These are phyloP conservation scores for Curvularia sp. DNA, from an alignment of 2,329 filamentous ascomycete genomes.

Conservation along the genomic window DNA sequence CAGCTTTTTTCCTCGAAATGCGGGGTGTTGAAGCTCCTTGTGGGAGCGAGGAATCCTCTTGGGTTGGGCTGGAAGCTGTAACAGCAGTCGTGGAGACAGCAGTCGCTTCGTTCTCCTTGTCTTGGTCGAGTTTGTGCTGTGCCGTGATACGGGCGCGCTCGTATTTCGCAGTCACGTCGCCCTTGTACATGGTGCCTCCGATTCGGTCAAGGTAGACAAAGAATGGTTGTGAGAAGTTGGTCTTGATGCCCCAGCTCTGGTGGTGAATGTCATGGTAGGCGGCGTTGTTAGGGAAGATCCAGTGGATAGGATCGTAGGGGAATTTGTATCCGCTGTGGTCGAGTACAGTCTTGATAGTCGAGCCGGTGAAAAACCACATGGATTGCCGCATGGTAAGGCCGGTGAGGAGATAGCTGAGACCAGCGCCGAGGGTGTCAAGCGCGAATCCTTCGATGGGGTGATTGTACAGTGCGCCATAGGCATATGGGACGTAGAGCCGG, in stretches of 20 bases:
- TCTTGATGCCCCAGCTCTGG: constrained; percentile 99
- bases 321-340: constrained; percentile 98
- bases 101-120: constrained; percentile 47
- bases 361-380: constrained; percentile 87
- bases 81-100: constrained; percentile 23
- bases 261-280: constrained; percentile 98
- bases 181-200: constrained; percentile 82
- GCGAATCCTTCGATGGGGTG: constrained; percentile 94
- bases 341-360: constrained; percentile 94
- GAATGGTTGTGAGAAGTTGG: constrained; percentile 88
- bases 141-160: constrained; percentile 63
- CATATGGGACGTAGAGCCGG: constrained; percentile 95
- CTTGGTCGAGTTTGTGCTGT: constrained; percentile 63
- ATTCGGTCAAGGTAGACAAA: constrained; percentile 94
- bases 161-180: constrained; percentile 66
- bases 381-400: constrained; percentile 85
- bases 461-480: constrained; percentile 96
- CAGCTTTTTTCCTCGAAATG: constrained; percentile 53
- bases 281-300: constrained; percentile 92
- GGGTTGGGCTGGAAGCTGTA: constrained; percentile 25
- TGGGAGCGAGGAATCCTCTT: constrained; percentile 36
- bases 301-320: constrained; percentile 92
- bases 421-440: constrained; percentile 87
- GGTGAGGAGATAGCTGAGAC: constrained; percentile 80
- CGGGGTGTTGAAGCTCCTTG: constrained; percentile 47